Evolutionary conservation across 208 protist genomes (phyloP).

Genomic region (Trypanosomatidae sp.): DNA sequence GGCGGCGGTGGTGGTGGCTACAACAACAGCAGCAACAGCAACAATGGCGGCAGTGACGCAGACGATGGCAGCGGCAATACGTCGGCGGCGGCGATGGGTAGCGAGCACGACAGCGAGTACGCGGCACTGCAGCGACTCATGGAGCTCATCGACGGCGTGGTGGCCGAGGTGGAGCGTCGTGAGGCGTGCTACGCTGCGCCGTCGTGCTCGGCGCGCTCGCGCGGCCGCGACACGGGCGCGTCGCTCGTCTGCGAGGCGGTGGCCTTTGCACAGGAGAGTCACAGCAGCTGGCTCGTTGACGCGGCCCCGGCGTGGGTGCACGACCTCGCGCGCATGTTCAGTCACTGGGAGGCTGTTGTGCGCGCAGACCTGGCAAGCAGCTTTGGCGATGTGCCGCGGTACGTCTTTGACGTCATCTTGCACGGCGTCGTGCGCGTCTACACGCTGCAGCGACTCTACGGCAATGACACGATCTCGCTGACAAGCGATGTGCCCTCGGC

Average conservation of each 20-base stretch:
- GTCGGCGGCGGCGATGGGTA: no score
- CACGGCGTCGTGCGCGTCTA: slow-evolving; percentile 48
- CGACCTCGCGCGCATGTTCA: slow-evolving; percentile 72
- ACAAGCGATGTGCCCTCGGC: slow-evolving; percentile 25
- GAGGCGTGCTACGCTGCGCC: slow-evolving; percentile 16
- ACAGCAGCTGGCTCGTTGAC: slow-evolving; percentile 24
- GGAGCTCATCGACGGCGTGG: slow-evolving; percentile 54
- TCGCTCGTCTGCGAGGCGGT: slow-evolving; percentile 28
- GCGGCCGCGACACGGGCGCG: slow-evolving; percentile 39
- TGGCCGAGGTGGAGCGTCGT: slow-evolving; percentile 42
- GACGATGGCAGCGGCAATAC: slow-evolving; percentile 39
- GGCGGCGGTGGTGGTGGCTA: no score
- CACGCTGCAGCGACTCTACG: slow-evolving; percentile 56
- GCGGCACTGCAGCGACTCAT: slow-evolving; percentile 58
- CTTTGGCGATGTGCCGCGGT: slow-evolving; percentile 62
- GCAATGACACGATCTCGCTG: slow-evolving; percentile 15
- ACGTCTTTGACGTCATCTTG: slow-evolving; percentile 77
- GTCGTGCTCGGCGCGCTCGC: slow-evolving; percentile 17
- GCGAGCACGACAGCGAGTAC: no score
- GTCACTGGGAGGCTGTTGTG: slow-evolving; percentile 77
- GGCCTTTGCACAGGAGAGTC: slow-evolving; percentile 34
- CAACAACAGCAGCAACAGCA: no score
- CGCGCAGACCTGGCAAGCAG: slow-evolving; percentile 48
- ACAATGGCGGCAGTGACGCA: no score
- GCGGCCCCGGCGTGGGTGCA: slow-evolving; percentile 63